Base-by-base conservation (phyloP, 805 yeast species). In the Saturnispora gosingensis region DNA sequence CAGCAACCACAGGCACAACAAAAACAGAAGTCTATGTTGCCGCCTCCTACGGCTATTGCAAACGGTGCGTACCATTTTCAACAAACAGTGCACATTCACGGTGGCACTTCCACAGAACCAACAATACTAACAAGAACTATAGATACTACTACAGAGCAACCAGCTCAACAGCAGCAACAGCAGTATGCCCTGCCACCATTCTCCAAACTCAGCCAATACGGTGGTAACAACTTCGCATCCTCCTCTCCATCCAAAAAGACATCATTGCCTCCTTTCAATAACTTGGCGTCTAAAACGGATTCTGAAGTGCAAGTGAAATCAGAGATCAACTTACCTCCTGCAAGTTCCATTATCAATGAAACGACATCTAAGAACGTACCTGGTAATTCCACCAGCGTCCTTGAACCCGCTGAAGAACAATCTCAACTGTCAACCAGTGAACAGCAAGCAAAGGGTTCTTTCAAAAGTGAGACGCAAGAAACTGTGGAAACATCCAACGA, bases 241-340 rank as follows among this genome's bases (percentile, higher is more conserved):
- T 9, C 44, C 10, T 38, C 42, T 38, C 42, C 20, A 22, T 5
- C 45, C 22, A n/a, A 18, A 6, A 47, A 25, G 7, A 20, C 45
- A 27, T 15, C 24, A 5, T 11, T 27, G 18, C 38, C 43, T n/a
- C 13, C 45, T 3, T 28, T 28, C 16, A 27, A 16, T 8, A 46
- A 46, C 38, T 30, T 35, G 25, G 25, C 48, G 28, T 15, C 47
- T 2, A 10, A 11, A 20, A 25, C 45, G 3, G n/a, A 8, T 8
- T 24, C 45, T 10, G 39, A 32, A 10, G 9, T n/a, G 18, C 7
- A n/a, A n/a, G 38, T 7, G 32, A 22, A 20, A 25, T 13, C 46
- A 38, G 38, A 15, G 11, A 61, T 60, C 50, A 69, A 63, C 55
- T 59, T 61, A 53, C 67, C 61, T 45, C 61, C 61, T 25, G 69